A percentile compares a stretch with the other conserved stretches of the same genome.
These are phyloP conservation scores for Scheffersomyces titani DNA, from an alignment of 1,139 yeast species.

Conservation along the genomic window DNA sequence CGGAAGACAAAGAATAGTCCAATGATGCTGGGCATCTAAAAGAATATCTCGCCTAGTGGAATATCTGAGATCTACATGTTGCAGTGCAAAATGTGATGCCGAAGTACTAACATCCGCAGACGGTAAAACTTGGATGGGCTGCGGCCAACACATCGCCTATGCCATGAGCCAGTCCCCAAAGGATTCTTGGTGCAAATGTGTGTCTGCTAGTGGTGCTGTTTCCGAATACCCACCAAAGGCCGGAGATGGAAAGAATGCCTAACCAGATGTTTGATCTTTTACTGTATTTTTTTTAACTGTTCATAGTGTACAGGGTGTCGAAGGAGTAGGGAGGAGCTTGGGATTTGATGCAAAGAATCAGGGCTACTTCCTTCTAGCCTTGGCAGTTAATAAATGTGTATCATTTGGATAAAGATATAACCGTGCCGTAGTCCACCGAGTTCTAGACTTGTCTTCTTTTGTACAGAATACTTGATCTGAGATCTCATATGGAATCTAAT, in stretches of 20 bases:
- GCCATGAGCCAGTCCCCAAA: constrained; percentile 40
- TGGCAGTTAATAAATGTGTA: neutral
- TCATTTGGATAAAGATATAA: neutral
- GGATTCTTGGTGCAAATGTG: constrained; percentile 38
- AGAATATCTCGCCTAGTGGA: neutral
- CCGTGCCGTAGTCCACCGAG: neutral
- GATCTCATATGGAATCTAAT: neutral
- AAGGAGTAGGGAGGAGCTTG: neutral
- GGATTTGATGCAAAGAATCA: neutral
- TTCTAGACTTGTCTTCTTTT: neutral
- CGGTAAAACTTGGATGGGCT: constrained; percentile 44
- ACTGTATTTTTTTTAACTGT: neutral
- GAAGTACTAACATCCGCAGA: constrained; percentile 13
- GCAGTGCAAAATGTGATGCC: no score
- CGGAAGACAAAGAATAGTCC: neutral
- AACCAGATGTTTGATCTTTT: neutral
- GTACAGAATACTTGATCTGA: neutral
- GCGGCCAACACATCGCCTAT: constrained; percentile 44
- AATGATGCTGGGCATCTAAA: neutral
- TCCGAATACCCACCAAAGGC: constrained; percentile 14
- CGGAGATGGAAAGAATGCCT: constrained; percentile 9
- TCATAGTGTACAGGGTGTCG: neutral
- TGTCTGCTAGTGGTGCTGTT: constrained; percentile 10
- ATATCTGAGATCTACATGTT: neutral
- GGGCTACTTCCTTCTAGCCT: neutral